Evolutionary conservation across 2,329 filamentous ascomycete genomes (phyloP), one percentile per base, ranked within the genome.

Genomic region (Fusarium nodosum): DNA sequence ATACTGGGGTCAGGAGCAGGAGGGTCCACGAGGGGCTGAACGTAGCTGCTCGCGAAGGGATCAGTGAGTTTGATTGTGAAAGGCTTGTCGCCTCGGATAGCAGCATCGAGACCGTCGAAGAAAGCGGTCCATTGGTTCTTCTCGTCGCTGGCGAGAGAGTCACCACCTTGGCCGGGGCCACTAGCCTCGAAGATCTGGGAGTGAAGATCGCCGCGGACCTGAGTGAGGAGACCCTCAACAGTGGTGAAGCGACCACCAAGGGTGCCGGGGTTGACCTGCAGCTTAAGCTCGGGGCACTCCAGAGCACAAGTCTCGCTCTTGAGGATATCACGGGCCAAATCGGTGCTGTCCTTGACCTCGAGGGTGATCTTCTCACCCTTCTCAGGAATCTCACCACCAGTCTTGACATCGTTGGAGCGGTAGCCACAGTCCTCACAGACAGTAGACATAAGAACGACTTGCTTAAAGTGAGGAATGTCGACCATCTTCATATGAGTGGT

Each of bases 401-500:
- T 98, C 86, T 98, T 98, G 78, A 99, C 93, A 79, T 99, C 96
- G 80, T 97, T 98, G 73, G 92, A 96, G 67, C 93, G 91, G 84
- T 98, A 97, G 60, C 95, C 95, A 78, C 96, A 99, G 79, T 91
- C 86, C 30, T 95, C 91, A 81, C 96, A 99, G 30, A 93, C 90
- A 3, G 95, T 98, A 73, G 91, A 94, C 93, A 97, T 98, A 74
- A 99, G 86, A 41, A 97, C 90, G 5, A 99, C 96, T 77, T 98
- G 93, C 82, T 97, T 97, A 84, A 99, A 99, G 82, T 97, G 92
- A 1, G 96, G 96, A 67, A 99, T 97, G 75, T 97, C 93, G 60
- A 98, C 93, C 91, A 97, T 97, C 84, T 97, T 97, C 93, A 97
- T 97, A 80, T 97, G 94, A 12, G 97, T 97, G 6, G 90, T 89